These are phyloP conservation scores for Anthracocystis walkeri DNA, from an alignment of 1,284 basidiomycete species.

Conservation along the genomic window DNA sequence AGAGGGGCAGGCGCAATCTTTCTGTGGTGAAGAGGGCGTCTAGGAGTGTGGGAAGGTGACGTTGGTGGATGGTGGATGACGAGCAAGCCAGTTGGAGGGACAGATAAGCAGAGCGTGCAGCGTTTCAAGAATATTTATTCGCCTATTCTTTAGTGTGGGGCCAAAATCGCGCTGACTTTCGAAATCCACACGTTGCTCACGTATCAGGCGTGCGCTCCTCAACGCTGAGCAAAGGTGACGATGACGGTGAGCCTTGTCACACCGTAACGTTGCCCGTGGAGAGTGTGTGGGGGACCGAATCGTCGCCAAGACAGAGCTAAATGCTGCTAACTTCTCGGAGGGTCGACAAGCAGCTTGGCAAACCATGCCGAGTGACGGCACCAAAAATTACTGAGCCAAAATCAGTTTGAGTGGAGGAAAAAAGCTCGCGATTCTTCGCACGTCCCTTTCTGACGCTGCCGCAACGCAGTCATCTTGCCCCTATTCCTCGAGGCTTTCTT, in stretches of 20 bases:
- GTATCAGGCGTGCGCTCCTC: not conserved
- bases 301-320: slow-evolving; percentile 18
- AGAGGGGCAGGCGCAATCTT: not conserved
- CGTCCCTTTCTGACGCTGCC: not conserved
- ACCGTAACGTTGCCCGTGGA: no score
- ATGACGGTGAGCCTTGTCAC: no score
- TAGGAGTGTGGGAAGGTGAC: not conserved
- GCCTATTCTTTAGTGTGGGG: not conserved
- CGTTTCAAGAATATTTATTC: not conserved
- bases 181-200: not conserved
- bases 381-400: not conserved
- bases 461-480: not conserved
- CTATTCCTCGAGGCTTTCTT: not conserved
- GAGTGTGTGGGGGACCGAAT: not conserved
- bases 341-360: slow-evolving; percentile 19
- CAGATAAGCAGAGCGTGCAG: not conserved
- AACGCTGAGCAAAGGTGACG: slow-evolving; percentile 3
- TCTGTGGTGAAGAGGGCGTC: not conserved
- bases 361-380: slow-evolving; percentile 15
- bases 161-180: slow-evolving; percentile 10
- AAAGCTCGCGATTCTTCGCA: slow-evolving; percentile 2
- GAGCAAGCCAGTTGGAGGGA: not conserved
- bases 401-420: slow-evolving; percentile 4
- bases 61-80: not conserved
- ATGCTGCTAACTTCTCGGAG: not conserved